phyloP scores from a whole-genome alignment of 257 asterid genomes.

The Gentiana macrophylla region DNA sequence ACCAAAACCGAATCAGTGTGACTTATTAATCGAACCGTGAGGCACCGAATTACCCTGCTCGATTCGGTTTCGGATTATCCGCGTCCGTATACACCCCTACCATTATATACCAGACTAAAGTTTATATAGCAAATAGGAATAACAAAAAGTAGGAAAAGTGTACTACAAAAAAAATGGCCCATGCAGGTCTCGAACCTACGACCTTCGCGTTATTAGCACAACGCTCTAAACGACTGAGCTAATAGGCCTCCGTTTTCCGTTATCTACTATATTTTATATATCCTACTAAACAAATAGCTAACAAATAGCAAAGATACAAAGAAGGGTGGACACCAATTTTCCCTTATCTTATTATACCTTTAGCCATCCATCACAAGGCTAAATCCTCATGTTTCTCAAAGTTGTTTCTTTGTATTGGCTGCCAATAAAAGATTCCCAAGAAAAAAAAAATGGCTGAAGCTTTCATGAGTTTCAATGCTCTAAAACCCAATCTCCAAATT shows the following conservation, averaged over 20 bases:
- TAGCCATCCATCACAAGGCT: slow-evolving; percentile 1
- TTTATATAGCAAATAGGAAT: too few relatives aligned
- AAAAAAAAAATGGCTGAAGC: slow-evolving; percentile 44
- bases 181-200: slow-evolving; percentile 42
- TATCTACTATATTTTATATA: too few relatives aligned
- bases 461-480: slow-evolving; percentile 34
- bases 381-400: too few relatives aligned
- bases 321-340: slow-evolving; percentile 48
- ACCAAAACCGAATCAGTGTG: too few relatives aligned
- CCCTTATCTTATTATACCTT: slow-evolving; percentile 33
- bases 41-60: too few relatives aligned
- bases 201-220: slow-evolving; percentile 41
- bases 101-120: too few relatives aligned
- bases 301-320: too few relatives aligned
- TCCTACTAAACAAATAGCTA: too few relatives aligned
- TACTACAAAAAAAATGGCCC: slow-evolving; percentile 3
- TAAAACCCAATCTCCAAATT: slow-evolving; percentile 24
- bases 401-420: not conserved
- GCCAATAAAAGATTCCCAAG: slow-evolving; percentile 3
- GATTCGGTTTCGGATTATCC: too few relatives aligned
- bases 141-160: too few relatives aligned
- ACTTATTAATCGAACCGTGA: too few relatives aligned
- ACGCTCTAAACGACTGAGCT: slow-evolving; percentile 40
- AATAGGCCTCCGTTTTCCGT: not conserved
- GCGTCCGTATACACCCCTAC: too few relatives aligned